Evolutionary conservation across 192 early-diverging fungal species (phyloP), one percentile per base, ranked within the genome.

Genomic region (Linnemannia zychae): DNA sequence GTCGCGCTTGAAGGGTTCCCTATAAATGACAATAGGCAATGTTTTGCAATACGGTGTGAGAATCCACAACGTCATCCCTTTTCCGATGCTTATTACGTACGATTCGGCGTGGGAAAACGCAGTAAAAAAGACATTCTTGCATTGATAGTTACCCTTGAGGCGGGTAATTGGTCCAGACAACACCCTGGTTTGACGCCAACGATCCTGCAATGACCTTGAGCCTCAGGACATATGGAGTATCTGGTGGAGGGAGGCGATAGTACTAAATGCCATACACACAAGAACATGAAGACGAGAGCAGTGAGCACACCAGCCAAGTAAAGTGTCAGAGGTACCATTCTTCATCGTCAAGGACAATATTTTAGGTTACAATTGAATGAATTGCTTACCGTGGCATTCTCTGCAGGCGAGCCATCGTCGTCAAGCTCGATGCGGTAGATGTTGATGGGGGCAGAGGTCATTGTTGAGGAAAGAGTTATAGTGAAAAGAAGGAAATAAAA

Each of bases 151-250:
- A 95, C 90, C 94, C 96, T 67, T 93, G 81, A 31, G 93, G 81
- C 4, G 96, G 97, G 91, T 97, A 96, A 87, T 99, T 99, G 52
- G 96, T 97, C 78, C 92, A 89, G 44, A 99, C 86, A n/a, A 91
- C 83, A 7, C 96, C 90, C 37, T 91, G 88, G 65, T 91, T 90
- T 24, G 94, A 93, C n/a, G 96, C 93, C 28, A 92, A 80, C 9
- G 95, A 91, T 38, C 97, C 97, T 44, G 95, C 90, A 60, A 93
- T 92, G 24, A 98, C 83, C 65, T 95, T 91, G 89, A 98, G 96
- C 4, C 96, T 93, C 71, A 98, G 86, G 46, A 91, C 88, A 69
- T 94, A 96, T 36, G 94, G 92, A 12, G 86, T 83, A 17, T 82
- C 82, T 24, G 95, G 92, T 46, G 95, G 91, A 34, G 96, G 95